Evolutionary conservation across 2,329 filamentous ascomycete genomes (phyloP).

Genomic region (Hypoxylon sp.): DNA sequence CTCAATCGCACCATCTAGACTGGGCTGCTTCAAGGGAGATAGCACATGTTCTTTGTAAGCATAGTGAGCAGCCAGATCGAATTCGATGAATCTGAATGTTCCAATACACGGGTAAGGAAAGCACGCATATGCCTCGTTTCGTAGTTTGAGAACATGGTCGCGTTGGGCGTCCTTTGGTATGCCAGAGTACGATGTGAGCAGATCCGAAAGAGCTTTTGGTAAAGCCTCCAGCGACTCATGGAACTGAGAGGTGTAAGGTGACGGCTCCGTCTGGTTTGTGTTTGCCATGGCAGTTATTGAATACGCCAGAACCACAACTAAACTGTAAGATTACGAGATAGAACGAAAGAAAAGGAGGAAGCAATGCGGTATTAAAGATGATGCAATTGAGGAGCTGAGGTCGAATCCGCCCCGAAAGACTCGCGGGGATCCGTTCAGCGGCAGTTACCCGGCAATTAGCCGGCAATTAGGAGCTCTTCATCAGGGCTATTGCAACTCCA

Average conservation of each 20-base stretch:
- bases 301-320: neutral
- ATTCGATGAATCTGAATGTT: slow-evolving; percentile 60
- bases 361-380: slow-evolving; percentile 12
- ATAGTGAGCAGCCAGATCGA: slow-evolving; percentile 55
- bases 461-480: slow-evolving; percentile 9
- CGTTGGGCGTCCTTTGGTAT: slow-evolving; percentile 44
- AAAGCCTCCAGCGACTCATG: slow-evolving; percentile 38
- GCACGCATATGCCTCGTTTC: slow-evolving; percentile 46
- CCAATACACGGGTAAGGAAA: slow-evolving; percentile 62
- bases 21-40: slow-evolving; percentile 52
- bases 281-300: slow-evolving; percentile 5
- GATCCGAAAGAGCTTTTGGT: slow-evolving; percentile 42
- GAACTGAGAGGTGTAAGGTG: slow-evolving; percentile 12
- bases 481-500: neutral
- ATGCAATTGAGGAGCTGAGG: slow-evolving; percentile 15
- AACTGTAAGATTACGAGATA: neutral
- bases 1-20: slow-evolving; percentile 43
- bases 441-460: slow-evolving; percentile 12
- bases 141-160: slow-evolving; percentile 46
- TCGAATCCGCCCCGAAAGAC: too few relatives aligned
- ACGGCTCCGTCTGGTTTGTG: neutral
- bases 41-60: slow-evolving; percentile 51
- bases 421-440: too few relatives aligned
- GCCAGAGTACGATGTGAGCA: slow-evolving; percentile 44
- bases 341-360: neutral